phyloP scores from a whole-genome alignment of 345 rosid genomes.

The Trapa bicornis region DNA sequence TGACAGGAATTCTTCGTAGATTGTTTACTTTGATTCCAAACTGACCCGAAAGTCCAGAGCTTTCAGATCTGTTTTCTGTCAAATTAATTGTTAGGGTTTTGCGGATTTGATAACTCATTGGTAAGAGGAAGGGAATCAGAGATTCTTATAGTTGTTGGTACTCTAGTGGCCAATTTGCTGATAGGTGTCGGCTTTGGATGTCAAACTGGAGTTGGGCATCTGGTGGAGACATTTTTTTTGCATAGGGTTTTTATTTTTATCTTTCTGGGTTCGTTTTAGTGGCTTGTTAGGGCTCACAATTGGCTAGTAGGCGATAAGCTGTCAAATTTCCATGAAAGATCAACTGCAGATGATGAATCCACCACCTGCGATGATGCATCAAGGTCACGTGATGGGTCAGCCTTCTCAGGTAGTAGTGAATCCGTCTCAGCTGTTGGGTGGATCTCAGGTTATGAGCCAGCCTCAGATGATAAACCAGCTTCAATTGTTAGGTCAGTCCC shows the following conservation, averaged over 20 bases:
- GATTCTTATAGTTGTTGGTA: not conserved
- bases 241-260: not conserved
- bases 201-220: not conserved
- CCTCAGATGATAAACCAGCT: constrained; percentile 24
- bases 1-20: not conserved
- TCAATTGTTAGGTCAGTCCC: constrained; percentile 33
- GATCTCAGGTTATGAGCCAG: not conserved
- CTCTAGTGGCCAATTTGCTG: not conserved
- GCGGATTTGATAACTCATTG: not conserved
- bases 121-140: not conserved
- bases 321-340: constrained; percentile 35
- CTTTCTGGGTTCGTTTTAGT: not conserved
- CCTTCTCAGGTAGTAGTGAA: constrained; percentile 8
- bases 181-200: not conserved
- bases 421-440: not conserved
- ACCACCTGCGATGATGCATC: no score
- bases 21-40: not conserved
- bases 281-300: not conserved
- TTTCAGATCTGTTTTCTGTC: not conserved
- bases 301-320: not conserved
- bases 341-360: constrained; percentile 10
- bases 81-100: not conserved
- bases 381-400: constrained; percentile 22
- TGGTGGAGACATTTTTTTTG: not conserved
- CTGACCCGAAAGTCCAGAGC: not conserved